A percentile compares a stretch with the other conserved stretches of the same genome.
Conservation (phyloP, 495 filamentous ascomycete genomes). For the Parathielavia appendiculata region DNA sequence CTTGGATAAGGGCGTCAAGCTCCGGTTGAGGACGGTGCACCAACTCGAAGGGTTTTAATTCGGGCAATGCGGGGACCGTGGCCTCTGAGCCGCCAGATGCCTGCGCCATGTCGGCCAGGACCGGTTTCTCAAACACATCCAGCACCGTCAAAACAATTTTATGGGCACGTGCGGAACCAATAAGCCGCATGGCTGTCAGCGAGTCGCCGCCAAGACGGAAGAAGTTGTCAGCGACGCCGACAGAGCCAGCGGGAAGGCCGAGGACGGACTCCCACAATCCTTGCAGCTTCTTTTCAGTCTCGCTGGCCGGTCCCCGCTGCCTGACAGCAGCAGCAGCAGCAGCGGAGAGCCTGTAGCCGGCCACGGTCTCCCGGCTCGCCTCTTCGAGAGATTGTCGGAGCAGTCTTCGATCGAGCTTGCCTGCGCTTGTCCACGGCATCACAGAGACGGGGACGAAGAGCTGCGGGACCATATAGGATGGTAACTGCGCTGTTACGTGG, state of each 20-base stretch:
- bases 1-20: conserved; percentile 33
- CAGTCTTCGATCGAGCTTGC: conserved; percentile 45
- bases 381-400: conserved; percentile 19
- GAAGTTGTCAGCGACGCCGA: conserved; percentile 41
- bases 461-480: conserved; percentile 53
- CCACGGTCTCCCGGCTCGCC: conserved; percentile 5
- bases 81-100: background rate
- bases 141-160: conserved; percentile 32
- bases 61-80: background rate
- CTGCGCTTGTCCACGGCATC: conserved; percentile 48
- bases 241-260: conserved; percentile 30
- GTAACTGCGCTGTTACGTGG: background rate
- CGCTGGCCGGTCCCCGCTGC: conserved; percentile 16
- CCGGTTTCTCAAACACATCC: conserved; percentile 37
- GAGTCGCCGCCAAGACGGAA: conserved; percentile 49
- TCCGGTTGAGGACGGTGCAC: conserved; percentile 29
- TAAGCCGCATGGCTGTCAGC: conserved; percentile 46
- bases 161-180: conserved; percentile 33
- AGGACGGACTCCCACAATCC: conserved; percentile 45
- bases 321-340: conserved; percentile 4
- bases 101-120: conserved; percentile 27
- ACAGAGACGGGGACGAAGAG: conserved; percentile 47
- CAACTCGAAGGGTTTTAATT: conserved; percentile 44
- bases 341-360: conserved; percentile 16
- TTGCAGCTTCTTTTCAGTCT: conserved; percentile 37